Evolutionary conservation across 2,329 filamentous ascomycete genomes (phyloP).

Genomic region (Cladosporium velox): DNA sequence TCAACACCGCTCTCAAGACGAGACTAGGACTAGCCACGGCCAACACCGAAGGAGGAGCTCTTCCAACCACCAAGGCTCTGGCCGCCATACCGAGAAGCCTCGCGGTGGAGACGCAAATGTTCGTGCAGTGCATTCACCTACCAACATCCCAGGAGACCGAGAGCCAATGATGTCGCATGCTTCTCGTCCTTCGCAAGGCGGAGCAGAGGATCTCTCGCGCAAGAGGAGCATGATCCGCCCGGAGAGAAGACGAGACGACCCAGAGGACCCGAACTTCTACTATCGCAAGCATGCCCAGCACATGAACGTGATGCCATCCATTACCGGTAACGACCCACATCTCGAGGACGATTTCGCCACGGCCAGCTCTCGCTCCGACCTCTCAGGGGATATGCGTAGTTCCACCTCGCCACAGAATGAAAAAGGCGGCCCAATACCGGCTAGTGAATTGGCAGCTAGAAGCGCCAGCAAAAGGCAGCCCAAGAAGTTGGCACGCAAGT

Average conservation of each 20-base stretch:
- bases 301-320: constrained; percentile 86
- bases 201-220: constrained; percentile 56
- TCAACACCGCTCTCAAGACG: constrained; percentile 18
- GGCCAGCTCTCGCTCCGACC: constrained; percentile 60
- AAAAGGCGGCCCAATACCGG: constrained; percentile 25
- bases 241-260: constrained; percentile 81
- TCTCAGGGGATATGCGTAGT: constrained; percentile 37
- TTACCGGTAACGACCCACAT: constrained; percentile 88
- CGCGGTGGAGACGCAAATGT: constrained; percentile 40
- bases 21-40: constrained; percentile 7
- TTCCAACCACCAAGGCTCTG: constrained; percentile 12
- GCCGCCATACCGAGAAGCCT: constrained; percentile 21
- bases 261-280: constrained; percentile 90
- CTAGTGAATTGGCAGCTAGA: constrained; percentile 30
- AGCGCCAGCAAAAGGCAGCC: constrained; percentile 35
- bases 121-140: constrained; percentile 10
- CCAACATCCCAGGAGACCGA: constrained; percentile 46
- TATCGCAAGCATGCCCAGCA: constrained; percentile 93
- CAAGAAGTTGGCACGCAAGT: constrained; percentile 57
- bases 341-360: constrained; percentile 63
- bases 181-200: constrained; percentile 28
- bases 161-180: constrained; percentile 52
- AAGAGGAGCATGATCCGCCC: constrained; percentile 89
- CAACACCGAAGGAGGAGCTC: constrained; percentile 28
- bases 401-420: constrained; percentile 44